Conservation (phyloP, 2,329 filamentous ascomycete species). For the Lachnellula cervina region DNA sequence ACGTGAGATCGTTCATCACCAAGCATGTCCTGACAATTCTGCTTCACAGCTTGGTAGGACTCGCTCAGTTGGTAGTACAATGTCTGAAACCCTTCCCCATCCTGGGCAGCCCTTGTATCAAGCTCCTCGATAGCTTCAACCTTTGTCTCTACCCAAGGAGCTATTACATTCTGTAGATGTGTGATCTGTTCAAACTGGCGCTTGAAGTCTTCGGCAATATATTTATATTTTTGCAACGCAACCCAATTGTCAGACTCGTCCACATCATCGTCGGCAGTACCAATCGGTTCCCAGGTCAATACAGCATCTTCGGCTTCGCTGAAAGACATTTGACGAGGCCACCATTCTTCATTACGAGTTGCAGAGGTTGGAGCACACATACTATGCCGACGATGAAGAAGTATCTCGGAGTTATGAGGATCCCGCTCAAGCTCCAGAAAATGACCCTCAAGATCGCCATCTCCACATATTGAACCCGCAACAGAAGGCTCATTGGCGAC, state of each 20-base stretch:
- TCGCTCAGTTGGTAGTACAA: slow-evolving; percentile 68
- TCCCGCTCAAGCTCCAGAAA: slow-evolving; percentile 45
- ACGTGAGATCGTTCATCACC: slow-evolving; percentile 64
- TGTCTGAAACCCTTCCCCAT: slow-evolving; percentile 60
- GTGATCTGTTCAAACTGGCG: slow-evolving; percentile 50
- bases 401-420: slow-evolving; percentile 39
- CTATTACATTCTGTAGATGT: slow-evolving; percentile 47
- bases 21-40: slow-evolving; percentile 64
- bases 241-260: slow-evolving; percentile 27
- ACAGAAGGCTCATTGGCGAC: slow-evolving; percentile 47
- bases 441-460: slow-evolving; percentile 53
- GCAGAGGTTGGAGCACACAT: slow-evolving; percentile 36
- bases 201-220: slow-evolving; percentile 49
- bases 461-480: slow-evolving; percentile 54
- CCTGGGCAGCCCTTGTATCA: slow-evolving; percentile 56
- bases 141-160: slow-evolving; percentile 57
- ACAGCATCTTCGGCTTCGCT: slow-evolving; percentile 71
- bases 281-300: slow-evolving; percentile 58
- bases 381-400: slow-evolving; percentile 60
- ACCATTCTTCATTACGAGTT: slow-evolving; percentile 51
- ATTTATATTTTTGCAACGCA: slow-evolving; percentile 33
- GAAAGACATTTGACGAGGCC: slow-evolving; percentile 71
- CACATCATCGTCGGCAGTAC: slow-evolving; percentile 37
- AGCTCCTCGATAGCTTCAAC: slow-evolving; percentile 53
- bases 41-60: slow-evolving; percentile 62